Conservation (phyloP, 176 grass and related monocot genomes). For the Juncus inflexus region DNA sequence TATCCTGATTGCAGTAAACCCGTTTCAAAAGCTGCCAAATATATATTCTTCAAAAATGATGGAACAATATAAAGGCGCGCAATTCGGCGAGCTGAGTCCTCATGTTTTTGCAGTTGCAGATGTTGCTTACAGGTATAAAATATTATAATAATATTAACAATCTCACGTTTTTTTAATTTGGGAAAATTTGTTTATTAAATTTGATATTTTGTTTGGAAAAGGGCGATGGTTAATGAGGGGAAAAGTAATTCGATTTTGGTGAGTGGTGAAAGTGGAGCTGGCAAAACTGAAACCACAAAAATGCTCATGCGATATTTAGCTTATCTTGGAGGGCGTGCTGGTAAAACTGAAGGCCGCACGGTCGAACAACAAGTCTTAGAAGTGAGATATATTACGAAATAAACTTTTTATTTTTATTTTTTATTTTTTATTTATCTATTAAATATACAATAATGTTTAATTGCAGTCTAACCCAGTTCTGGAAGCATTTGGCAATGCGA, state of each 20-base stretch:
- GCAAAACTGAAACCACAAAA: constrained; percentile 99
- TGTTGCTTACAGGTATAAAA: constrained; percentile 76
- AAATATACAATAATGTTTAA: constrained; percentile 1
- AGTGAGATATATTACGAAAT: constrained; percentile 40
- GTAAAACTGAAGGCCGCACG: constrained; percentile 86
- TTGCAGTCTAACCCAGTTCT: constrained; percentile 99
- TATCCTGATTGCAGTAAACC: constrained; percentile 97
- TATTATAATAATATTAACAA: background rate
- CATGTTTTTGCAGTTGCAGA: constrained; percentile 99
- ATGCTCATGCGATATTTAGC: constrained; percentile 99
- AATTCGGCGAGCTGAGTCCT: constrained; percentile 93
- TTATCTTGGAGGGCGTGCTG: constrained; percentile 84
- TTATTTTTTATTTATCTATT: constrained; percentile 7
- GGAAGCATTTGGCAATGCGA: constrained; percentile 99
- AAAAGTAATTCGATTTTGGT: constrained; percentile 98
- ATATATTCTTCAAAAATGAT: constrained; percentile 95
- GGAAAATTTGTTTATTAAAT: background rate
- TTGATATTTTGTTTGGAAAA: constrained; percentile 36
- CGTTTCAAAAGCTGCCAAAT: constrained; percentile 95
- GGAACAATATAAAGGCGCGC: constrained; percentile 96
- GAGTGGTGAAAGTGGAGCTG: constrained; percentile 96
- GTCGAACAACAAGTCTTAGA: constrained; percentile 99
- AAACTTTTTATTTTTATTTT: constrained; percentile 1
- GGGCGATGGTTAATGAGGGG: constrained; percentile 89
- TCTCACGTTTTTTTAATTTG: constrained; percentile 2